Base-by-base conservation (phyloP, 495 filamentous ascomycete species). In the Beverwykella pulmonaria region DNA sequence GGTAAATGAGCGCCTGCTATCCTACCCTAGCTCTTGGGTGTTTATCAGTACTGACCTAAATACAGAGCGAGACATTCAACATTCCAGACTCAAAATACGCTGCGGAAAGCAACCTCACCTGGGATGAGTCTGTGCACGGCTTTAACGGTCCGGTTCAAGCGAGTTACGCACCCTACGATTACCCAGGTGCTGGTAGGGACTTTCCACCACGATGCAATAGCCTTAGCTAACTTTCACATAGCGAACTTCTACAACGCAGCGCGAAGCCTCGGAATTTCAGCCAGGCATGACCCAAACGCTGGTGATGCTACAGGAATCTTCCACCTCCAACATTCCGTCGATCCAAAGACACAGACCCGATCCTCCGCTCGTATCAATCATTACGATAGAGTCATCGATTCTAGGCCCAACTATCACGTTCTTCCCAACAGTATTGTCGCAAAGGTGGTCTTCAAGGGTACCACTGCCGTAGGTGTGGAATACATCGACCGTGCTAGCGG, bases 331-430 rank as follows among this genome's bases (percentile, higher is more conserved):
- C 17, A 29, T 6, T 23, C 48, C 10, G 22, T 61, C 14, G 62
- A 65, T 46, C 48, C 61, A 2, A 50, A 32, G 19, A 65, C 61
- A n/a, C 52, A 64, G 29, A 69, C 66, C 6, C 48, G 66, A 10
- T 63, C 52, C 1, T 55, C 15, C 26, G 61, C 67, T 20, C 39
- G 67, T 14, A 29, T 61, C 30, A 36, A 20, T 10, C 67, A 70
- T 26, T 70, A 65, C 34, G 67, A 70, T 19, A 22, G 61, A n/a
- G 67, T 70, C 2, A 61, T 19, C 3, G 26, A 20, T n/a, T 49
- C 47, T 0, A 30, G 67, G 22, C 56, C 67, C 17, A 70, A 65
- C 29, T 70, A 70, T 30, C 61, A 70, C 25, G 23, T 70, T 19
- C 57, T 70, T n/a, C 30, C 66, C 7, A 50, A 34, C 19, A 62